A percentile compares a stretch with the other conserved stretches of the same genome.
These are phyloP conservation scores for Paramecium biaurelia DNA, from an alignment of 73 alveolate genomes.

Conservation along the genomic window DNA sequence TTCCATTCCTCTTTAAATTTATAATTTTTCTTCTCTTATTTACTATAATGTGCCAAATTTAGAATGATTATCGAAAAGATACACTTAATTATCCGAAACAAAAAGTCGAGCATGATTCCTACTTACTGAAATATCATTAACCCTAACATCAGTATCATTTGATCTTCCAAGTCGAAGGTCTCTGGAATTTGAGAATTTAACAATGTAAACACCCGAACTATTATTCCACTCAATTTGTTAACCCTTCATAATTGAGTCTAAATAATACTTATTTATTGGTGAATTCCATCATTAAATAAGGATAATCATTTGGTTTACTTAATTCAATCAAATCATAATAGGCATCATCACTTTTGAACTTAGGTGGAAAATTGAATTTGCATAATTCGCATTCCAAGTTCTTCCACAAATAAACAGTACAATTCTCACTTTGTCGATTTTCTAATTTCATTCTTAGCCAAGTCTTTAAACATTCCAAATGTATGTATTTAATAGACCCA, in stretches of 20 bases:
- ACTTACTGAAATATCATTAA: slow-evolving; percentile 52
- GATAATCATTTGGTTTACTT: slow-evolving; percentile 53
- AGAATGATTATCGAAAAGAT: slow-evolving; percentile 46
- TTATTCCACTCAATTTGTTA: not conserved
- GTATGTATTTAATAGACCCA: slow-evolving; percentile 74
- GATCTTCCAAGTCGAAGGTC: slow-evolving; percentile 58
- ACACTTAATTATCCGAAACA: not conserved
- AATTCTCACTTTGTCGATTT: slow-evolving; percentile 58
- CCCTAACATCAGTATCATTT: slow-evolving; percentile 59
- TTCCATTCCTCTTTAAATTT: slow-evolving; percentile 1
- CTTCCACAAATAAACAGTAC: slow-evolving; percentile 73
- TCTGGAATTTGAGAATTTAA: not conserved
- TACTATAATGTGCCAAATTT: slow-evolving; percentile 50
- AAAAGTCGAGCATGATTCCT: slow-evolving; percentile 48
- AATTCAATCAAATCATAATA: slow-evolving; percentile 56
- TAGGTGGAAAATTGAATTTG: slow-evolving; percentile 65
- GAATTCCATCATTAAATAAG: slow-evolving; percentile 50
- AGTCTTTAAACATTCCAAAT: slow-evolving; percentile 67
- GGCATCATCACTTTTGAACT: slow-evolving; percentile 48
- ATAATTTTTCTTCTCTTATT: slow-evolving; percentile 41
- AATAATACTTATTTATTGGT: not conserved
- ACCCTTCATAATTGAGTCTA: not conserved
- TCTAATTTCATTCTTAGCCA: slow-evolving; percentile 76
- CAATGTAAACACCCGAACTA: slow-evolving; percentile 20
- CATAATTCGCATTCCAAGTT: slow-evolving; percentile 76